phyloP scores from a whole-genome alignment of 495 filamentous ascomycete species.

The Usnea hakonensis region DNA sequence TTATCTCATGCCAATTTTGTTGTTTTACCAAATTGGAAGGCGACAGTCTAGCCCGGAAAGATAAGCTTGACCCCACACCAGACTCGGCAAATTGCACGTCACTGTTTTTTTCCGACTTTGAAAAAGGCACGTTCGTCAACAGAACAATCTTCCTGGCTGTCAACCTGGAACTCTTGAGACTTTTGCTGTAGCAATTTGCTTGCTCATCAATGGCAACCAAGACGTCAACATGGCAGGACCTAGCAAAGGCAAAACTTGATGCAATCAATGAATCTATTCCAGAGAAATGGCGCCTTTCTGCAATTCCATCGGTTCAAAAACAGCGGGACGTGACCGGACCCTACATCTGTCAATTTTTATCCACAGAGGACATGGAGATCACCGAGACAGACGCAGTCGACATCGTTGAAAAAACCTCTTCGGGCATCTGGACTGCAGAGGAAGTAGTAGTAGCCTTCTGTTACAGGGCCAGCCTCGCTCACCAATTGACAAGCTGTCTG shows the following conservation, averaged over 20 bases:
- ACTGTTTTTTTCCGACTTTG: not conserved
- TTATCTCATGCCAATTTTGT: no score
- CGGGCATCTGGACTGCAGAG: conserved; percentile 39
- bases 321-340: conserved; percentile 54
- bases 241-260: conserved; percentile 45
- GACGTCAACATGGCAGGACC: conserved; percentile 34
- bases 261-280: conserved; percentile 50
- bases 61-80: conserved; percentile 16
- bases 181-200: not conserved
- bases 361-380: conserved; percentile 47
- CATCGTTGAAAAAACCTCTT: conserved; percentile 41
- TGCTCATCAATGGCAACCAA: conserved; percentile 12
- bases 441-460: conserved; percentile 51
- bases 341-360: conserved; percentile 52
- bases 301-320: conserved; percentile 42
- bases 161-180: not conserved
- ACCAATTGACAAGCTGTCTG: conserved; percentile 53
- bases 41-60: conserved; percentile 9
- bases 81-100: conserved; percentile 5
- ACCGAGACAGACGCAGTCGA: conserved; percentile 47
- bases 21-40: conserved; percentile 8
- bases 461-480: conserved; percentile 48
- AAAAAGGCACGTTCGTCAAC: not conserved
- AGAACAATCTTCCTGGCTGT: not conserved
- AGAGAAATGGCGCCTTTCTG: conserved; percentile 45